phyloP scores from a whole-genome alignment of 345 rosid genomes.

The Excoecaria cochinchinensis region DNA sequence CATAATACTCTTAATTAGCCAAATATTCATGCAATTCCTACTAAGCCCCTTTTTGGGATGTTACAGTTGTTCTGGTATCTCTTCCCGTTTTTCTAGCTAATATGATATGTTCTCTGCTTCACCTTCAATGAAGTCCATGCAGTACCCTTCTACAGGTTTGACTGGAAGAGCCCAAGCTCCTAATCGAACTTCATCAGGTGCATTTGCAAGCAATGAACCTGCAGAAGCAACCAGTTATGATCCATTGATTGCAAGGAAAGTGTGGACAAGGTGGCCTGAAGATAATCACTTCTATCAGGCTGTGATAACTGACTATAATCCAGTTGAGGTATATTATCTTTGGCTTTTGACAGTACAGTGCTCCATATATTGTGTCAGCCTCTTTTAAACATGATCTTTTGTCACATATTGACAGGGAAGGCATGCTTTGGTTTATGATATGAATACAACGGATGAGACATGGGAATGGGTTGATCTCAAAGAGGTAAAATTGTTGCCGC shows the following conservation, averaged over 20 bases:
- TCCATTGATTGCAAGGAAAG: constrained; percentile 77
- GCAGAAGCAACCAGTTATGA: constrained; percentile 62
- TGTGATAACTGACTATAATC: constrained; percentile 70
- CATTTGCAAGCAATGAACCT: constrained; percentile 57
- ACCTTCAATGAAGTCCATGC: constrained; percentile 55
- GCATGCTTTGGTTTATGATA: constrained; percentile 94
- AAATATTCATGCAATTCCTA: too few species aligned
- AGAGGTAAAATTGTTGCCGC: constrained; percentile 57
- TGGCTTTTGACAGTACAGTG: constrained; percentile 9
- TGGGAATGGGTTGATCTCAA: constrained; percentile 98
- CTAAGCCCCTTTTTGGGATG: too few species aligned
- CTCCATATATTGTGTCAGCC: constrained; percentile 13
- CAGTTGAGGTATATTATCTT: constrained; percentile 49
- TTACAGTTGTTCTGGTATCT: too few species aligned
- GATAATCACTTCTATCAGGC: constrained; percentile 92
- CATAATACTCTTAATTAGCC: too few species aligned
- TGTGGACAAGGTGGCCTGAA: constrained; percentile 98
- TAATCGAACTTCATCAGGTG: constrained; percentile 42
- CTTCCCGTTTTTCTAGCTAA: constrained; percentile 23
- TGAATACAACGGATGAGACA: constrained; percentile 67
- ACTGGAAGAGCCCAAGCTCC: constrained; percentile 65
- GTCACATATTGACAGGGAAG: constrained; percentile 54
- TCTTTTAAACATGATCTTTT: constrained; percentile 23
- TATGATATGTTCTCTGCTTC: constrained; percentile 26
- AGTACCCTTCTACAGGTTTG: constrained; percentile 62